Base-by-base conservation (phyloP, 495 filamentous ascomycete genomes). In the Penicillium goetzii region DNA sequence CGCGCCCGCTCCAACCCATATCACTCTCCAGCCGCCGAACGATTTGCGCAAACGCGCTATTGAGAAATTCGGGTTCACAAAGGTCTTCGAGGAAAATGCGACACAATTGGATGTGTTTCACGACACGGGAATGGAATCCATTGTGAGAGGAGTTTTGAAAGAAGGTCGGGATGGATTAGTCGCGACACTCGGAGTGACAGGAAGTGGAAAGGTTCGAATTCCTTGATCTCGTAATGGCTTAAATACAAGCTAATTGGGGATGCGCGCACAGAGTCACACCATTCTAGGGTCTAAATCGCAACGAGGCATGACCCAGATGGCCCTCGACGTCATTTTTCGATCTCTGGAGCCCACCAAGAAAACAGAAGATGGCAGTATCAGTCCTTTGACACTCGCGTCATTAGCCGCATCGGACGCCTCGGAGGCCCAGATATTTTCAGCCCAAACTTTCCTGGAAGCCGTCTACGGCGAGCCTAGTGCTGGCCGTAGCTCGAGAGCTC, bases 51-150 rank as follows among this genome's bases (percentile, higher is more conserved):
- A 93, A 62, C 88, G 92, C 19, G 92, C 92, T 5, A 84, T 97
- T 34, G 95, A 99, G 78, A 92, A 88, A 69, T 99, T 98, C 66
- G 91, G 89, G 0, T 99, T 99, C 72, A 99, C 96, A 6, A 88
- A 85, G 65, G 91, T 99, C 17, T 98, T 97, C 68, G 90, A 96
- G 65, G 93, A 97, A 68, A 81, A 88, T 68, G 86, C 91, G 1
- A 85, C 83, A 15, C 95, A 99, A 67, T 79, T 96, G 28, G 91
- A 97, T 69, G 77, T 99, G 25, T 97, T 98, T 69, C 85, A 93
- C 61, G 90, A 89, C 64, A 93, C 88, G 0, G 90, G 89, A 14
- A 83, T 96, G 34, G 81, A 91, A 43, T 83, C 84, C 1, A 71
- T 98, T 14, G 82, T 97, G 2, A 88, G 93, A 61, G 90, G 91